Evolutionary conservation across 1,139 yeast genomes (phyloP).

Genomic region (Candida frijolesensis): DNA sequence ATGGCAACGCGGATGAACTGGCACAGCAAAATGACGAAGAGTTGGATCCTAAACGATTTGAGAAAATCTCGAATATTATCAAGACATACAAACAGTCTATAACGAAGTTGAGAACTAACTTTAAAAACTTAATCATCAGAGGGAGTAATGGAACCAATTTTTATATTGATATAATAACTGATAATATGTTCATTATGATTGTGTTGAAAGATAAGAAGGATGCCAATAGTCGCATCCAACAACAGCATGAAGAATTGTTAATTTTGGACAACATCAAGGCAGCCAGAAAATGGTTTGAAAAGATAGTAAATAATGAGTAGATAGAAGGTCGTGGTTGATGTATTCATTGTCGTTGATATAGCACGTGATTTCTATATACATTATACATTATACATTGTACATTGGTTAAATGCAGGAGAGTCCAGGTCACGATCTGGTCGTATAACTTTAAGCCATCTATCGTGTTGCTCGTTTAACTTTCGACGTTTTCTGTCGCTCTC

Average conservation of each 20-base stretch:
- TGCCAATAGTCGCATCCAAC: conserved; percentile 24
- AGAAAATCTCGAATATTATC: conserved; percentile 89
- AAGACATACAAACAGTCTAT: conserved; percentile 94
- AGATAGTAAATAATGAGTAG: conserved; percentile 40
- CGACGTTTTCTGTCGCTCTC: not conserved
- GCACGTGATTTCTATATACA: too few species aligned
- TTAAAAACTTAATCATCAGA: conserved; percentile 73
- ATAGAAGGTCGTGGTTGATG: not conserved
- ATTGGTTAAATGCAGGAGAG: too few species aligned
- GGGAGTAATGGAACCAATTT: conserved; percentile 74
- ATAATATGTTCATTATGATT: conserved; percentile 77
- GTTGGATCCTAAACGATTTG: conserved; percentile 89
- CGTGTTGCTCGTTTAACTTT: not conserved
- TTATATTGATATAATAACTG: conserved; percentile 66
- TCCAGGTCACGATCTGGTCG: too few species aligned
- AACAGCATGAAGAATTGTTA: conserved; percentile 60
- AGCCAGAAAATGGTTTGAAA: conserved; percentile 68
- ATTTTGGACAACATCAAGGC: conserved; percentile 68
- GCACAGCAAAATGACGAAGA: conserved; percentile 21
- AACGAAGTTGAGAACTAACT: conserved; percentile 81
- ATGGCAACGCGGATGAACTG: conserved; percentile 6
- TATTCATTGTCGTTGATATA: too few species aligned
- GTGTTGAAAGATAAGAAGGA: conserved; percentile 47
- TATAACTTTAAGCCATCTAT: too few species aligned
- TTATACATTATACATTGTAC: too few species aligned